phyloP scores from a whole-genome alignment of 345 rosid genomes.

The Lenwebbia sp. region DNA sequence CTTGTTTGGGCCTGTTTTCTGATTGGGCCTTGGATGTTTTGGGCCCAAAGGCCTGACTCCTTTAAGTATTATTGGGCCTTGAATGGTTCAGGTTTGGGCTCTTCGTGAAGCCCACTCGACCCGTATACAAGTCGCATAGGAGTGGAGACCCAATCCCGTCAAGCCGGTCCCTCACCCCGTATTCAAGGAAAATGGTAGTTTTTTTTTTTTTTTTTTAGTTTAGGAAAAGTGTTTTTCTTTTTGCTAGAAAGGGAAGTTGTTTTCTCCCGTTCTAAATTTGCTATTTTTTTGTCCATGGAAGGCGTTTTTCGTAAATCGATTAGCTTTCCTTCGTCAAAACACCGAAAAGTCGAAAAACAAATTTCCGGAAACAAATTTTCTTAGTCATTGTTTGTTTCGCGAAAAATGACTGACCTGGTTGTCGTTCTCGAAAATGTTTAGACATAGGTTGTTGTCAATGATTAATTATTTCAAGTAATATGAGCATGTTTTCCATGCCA shows the following conservation, averaged over 20 bases:
- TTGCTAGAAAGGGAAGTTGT: too few relatives aligned
- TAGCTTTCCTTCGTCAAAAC: background rate
- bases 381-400: background rate
- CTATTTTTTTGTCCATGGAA: too few relatives aligned
- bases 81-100: background rate
- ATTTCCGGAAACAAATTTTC: too few relatives aligned
- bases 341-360: background rate
- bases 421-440: background rate
- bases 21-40: background rate
- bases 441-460: too few relatives aligned
- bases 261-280: too few relatives aligned
- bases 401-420: background rate
- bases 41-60: background rate
- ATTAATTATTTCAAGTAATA: too few relatives aligned
- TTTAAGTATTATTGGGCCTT: background rate
- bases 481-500: too few relatives aligned
- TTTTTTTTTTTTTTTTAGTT: too few relatives aligned
- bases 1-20: background rate
- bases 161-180: background rate
- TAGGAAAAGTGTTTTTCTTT: too few relatives aligned
- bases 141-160: background rate
- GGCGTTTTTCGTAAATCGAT: too few relatives aligned
- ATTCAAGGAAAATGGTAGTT: too few relatives aligned
- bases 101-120: background rate
- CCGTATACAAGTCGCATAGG: background rate